Conservation (phyloP, 306 rosid species). For the Leucaena leucocephala region DNA sequence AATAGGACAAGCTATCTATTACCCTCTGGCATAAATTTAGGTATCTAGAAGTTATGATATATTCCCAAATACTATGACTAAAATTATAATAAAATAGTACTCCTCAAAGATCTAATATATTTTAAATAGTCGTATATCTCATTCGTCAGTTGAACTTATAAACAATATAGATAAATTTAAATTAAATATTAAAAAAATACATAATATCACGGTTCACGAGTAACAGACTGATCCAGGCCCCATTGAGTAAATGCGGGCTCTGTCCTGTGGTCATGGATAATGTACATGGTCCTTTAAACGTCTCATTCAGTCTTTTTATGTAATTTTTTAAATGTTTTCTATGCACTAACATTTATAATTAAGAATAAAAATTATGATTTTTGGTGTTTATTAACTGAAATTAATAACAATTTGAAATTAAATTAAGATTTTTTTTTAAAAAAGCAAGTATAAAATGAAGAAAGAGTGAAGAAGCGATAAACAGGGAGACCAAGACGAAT, state of each 20-base stretch:
- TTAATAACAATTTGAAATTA: not conserved
- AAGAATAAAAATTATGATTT: not conserved
- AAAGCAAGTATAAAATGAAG: not conserved
- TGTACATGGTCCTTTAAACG: not conserved
- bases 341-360: not conserved
- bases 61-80: too few relatives aligned
- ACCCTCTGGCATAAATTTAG: too few relatives aligned
- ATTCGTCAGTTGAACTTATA: too few relatives aligned
- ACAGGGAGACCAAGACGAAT: not conserved
- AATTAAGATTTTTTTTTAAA: not conserved
- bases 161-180: too few relatives aligned
- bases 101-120: too few relatives aligned
- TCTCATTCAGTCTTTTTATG: not conserved
- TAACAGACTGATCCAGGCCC: constrained; percentile 38
- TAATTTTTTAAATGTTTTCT: not conserved
- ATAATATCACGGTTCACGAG: constrained; percentile 18
- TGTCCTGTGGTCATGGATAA: not conserved
- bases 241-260: constrained; percentile 34
- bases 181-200: not conserved
- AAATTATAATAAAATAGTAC: too few relatives aligned
- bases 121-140: too few relatives aligned
- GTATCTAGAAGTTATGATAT: too few relatives aligned
- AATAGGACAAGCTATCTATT: too few relatives aligned
- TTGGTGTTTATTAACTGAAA: not conserved
- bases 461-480: not conserved